phyloP scores from a whole-genome alignment of 2,329 filamentous ascomycete species.

The Ascochyta viciae-villosae region DNA sequence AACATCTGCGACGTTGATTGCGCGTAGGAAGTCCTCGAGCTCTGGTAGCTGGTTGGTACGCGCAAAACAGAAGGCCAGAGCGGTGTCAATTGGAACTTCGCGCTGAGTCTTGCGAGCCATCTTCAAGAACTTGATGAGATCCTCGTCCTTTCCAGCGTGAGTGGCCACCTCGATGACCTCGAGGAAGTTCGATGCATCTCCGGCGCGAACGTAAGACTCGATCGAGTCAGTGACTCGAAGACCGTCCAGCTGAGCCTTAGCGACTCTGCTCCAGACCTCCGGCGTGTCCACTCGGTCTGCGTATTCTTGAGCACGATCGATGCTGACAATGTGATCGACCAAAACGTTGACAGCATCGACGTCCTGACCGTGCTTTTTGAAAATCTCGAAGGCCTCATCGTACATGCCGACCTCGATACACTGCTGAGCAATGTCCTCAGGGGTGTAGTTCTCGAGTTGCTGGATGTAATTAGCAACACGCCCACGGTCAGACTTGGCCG shows the following conservation, averaged over 20 bases:
- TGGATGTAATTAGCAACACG: constrained; percentile 97
- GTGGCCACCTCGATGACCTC: constrained; percentile 97
- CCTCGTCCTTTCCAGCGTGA: constrained; percentile 95
- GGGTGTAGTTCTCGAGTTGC: constrained; percentile 84
- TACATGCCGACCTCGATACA: constrained; percentile 94
- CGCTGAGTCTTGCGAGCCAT: constrained; percentile 98
- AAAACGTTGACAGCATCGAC: constrained; percentile 86
- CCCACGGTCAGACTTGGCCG: constrained; percentile 93
- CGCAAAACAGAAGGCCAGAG: constrained; percentile 90
- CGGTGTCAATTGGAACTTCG: constrained; percentile 92
- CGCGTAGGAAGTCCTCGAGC: constrained; percentile 93
- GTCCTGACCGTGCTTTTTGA: constrained; percentile 96
- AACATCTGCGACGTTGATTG: constrained; percentile 92
- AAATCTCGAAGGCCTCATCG: constrained; percentile 97
- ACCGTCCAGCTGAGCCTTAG: constrained; percentile 96
- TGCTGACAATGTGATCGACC: constrained; percentile 95
- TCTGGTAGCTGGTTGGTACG: constrained; percentile 90
- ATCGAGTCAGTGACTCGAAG: constrained; percentile 91
- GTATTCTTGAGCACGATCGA: constrained; percentile 94
- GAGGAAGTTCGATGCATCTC: constrained; percentile 88
- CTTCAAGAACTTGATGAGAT: constrained; percentile 92
- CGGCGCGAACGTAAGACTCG: constrained; percentile 95
- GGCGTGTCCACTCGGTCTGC: constrained; percentile 93
- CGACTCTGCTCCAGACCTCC: constrained; percentile 92
- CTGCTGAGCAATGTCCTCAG: constrained; percentile 89